These are phyloP conservation scores for Botrytis fabae DNA, from an alignment of 2,329 filamentous ascomycete species.

Conservation along the genomic window DNA sequence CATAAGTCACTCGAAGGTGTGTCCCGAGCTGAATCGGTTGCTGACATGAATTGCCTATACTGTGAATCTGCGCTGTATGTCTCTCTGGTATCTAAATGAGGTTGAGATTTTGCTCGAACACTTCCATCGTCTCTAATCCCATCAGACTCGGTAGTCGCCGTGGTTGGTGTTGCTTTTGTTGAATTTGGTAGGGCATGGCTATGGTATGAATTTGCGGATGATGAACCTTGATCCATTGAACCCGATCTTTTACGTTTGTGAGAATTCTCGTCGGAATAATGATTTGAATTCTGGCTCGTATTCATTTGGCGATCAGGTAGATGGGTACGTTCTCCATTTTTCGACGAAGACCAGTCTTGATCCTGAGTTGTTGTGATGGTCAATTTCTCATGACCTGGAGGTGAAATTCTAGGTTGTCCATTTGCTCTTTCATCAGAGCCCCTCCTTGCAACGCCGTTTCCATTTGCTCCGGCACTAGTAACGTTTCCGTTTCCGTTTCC, in stretches of 20 bases:
- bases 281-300: constrained; percentile 30
- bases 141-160: constrained; percentile 41
- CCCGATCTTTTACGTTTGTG: constrained; percentile 71
- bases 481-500: constrained; percentile 6
- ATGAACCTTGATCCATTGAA: constrained; percentile 52
- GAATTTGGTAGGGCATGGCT: constrained; percentile 41
- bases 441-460: constrained; percentile 33
- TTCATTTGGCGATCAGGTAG: constrained; percentile 26
- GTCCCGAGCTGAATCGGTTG: constrained; percentile 34
- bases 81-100: constrained; percentile 40
- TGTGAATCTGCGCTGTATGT: constrained; percentile 33
- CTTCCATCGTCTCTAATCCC: constrained; percentile 41
- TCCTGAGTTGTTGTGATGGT: constrained; percentile 39
- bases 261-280: constrained; percentile 44
- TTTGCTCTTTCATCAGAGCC: constrained; percentile 39
- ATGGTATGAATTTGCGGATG: constrained; percentile 42
- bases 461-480: constrained; percentile 27
- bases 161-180: constrained; percentile 41
- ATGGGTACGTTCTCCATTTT: constrained; percentile 32
- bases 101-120: constrained; percentile 45
- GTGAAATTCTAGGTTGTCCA: constrained; percentile 37
- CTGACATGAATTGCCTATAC: constrained; percentile 34
- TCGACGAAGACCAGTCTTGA: constrained; percentile 38
- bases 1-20: constrained; percentile 32
- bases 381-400: constrained; percentile 40